These are phyloP conservation scores for Thielaviopsis ethacetica DNA, from an alignment of 2,329 filamentous ascomycete genomes.

Conservation along the genomic window DNA sequence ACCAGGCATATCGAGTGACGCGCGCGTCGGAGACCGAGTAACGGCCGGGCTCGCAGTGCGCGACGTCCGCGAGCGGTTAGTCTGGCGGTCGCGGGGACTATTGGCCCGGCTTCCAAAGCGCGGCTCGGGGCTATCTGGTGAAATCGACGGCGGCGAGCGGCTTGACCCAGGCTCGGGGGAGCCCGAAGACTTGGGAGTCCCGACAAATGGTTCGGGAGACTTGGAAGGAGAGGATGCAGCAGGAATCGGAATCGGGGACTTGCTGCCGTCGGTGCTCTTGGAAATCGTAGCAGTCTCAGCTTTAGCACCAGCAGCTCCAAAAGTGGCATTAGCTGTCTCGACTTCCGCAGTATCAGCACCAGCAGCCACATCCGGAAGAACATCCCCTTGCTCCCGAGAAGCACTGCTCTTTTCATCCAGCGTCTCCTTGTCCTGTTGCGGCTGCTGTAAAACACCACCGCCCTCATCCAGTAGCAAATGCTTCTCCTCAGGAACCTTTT, in stretches of 20 bases:
- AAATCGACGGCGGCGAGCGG: neutral
- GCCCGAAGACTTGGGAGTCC: neutral
- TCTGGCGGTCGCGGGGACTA: conserved; percentile 2
- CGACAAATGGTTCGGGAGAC: neutral
- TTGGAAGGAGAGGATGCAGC: neutral
- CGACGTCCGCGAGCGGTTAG: conserved; percentile 1
- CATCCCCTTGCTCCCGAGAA: neutral
- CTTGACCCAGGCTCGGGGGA: neutral
- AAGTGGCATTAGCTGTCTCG: too few species aligned
- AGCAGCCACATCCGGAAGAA: neutral
- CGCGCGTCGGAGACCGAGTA: conserved; percentile 1
- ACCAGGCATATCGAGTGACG: neutral
- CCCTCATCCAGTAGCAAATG: conserved; percentile 18
- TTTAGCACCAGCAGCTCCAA: neutral
- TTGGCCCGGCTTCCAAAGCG: conserved; percentile 5
- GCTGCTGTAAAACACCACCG: neutral
- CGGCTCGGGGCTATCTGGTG: conserved; percentile 1
- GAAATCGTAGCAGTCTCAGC: neutral
- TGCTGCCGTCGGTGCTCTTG: neutral
- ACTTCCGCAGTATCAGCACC: neutral
- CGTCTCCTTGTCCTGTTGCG: neutral
- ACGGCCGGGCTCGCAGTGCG: neutral
- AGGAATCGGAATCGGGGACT: neutral
- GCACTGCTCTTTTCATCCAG: neutral
- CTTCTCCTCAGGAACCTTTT: conserved; percentile 23